Percentiles rank a stretch among this genome's conserved stretches.
These are phyloP conservation scores for Elsinoe arachidis DNA, from an alignment of 2,329 filamentous ascomycete genomes.

Conservation along the genomic window DNA sequence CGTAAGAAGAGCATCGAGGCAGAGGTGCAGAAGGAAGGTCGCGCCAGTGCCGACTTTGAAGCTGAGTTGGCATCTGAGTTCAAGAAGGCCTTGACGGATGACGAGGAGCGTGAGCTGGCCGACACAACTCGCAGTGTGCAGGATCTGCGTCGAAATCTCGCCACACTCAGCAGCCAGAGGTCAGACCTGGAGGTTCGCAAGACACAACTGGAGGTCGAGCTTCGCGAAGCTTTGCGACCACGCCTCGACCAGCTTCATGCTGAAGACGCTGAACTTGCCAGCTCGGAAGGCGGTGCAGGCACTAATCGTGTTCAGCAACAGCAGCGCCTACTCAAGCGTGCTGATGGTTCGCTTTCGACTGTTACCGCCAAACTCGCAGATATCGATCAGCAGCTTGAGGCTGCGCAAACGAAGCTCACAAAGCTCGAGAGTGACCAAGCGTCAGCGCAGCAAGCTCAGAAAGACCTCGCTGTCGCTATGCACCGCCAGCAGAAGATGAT, in stretches of 20 bases:
- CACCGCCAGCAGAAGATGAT: conserved; percentile 81
- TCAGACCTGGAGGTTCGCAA: conserved; percentile 74
- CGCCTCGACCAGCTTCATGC: conserved; percentile 78
- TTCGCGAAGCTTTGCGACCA: conserved; percentile 81
- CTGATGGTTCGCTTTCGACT: conserved; percentile 57
- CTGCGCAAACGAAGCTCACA: conserved; percentile 45
- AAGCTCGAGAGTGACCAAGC: conserved; percentile 51
- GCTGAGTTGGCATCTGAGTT: conserved; percentile 77
- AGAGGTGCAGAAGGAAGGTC: conserved; percentile 47
- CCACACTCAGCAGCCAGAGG: conserved; percentile 62
- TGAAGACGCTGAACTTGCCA: conserved; percentile 59
- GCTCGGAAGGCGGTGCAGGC: conserved; percentile 30
- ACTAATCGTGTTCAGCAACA: conserved; percentile 63
- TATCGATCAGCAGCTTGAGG: conserved; percentile 65
- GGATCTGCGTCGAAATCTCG: conserved; percentile 66
- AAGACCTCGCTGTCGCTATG: conserved; percentile 68
- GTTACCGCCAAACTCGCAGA: conserved; percentile 63
- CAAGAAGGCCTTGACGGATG: conserved; percentile 74
- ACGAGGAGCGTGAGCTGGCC: conserved; percentile 77
- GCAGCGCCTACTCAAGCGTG: conserved; percentile 71
- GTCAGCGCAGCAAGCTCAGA: conserved; percentile 61
- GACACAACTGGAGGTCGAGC: conserved; percentile 72
- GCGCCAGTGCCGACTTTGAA: conserved; percentile 68
- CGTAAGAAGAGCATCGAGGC: conserved; percentile 62
- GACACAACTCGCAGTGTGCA: conserved; percentile 60